Conservation (phyloP, 306 rosid species). For the Gillenia trifoliata region DNA sequence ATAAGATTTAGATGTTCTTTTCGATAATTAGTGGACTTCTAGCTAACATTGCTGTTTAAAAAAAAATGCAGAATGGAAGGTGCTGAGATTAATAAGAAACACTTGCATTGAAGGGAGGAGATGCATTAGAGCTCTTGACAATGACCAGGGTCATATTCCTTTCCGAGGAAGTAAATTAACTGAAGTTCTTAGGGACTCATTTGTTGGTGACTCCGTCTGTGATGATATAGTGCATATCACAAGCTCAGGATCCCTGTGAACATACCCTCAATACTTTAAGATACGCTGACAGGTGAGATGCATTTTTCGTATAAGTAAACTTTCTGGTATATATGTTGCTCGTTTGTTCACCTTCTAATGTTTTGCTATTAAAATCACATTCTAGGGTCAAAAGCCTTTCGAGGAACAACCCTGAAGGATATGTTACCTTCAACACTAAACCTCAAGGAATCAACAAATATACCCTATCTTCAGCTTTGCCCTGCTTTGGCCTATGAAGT, state of each 20-base stretch:
- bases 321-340: conserved; percentile 15
- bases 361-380: conserved; percentile 18
- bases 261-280: conserved; percentile 94
- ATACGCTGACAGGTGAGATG: conserved; percentile 90
- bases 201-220: conserved; percentile 97
- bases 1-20: neutral
- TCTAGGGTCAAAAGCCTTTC: conserved; percentile 95
- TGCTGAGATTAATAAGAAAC: conserved; percentile 98
- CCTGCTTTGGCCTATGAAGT: conserved; percentile 58
- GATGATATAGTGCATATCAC: conserved; percentile 97
- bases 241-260: conserved; percentile 93
- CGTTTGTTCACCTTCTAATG: conserved; percentile 1
- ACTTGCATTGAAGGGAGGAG: conserved; percentile 96
- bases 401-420: conserved; percentile 75
- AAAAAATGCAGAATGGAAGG: conserved; percentile 88
- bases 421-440: conserved; percentile 58
- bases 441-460: conserved; percentile 73
- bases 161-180: conserved; percentile 98
- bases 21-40: conserved; percentile 13
- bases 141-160: conserved; percentile 98
- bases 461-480: conserved; percentile 57
- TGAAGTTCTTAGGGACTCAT: conserved; percentile 97
- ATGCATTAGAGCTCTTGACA: conserved; percentile 98
- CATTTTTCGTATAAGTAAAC: neutral
- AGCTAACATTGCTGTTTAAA: conserved; percentile 18